These are phyloP conservation scores for Penicillium thymicola DNA, from an alignment of 2,329 filamentous ascomycete genomes.

Conservation along the genomic window DNA sequence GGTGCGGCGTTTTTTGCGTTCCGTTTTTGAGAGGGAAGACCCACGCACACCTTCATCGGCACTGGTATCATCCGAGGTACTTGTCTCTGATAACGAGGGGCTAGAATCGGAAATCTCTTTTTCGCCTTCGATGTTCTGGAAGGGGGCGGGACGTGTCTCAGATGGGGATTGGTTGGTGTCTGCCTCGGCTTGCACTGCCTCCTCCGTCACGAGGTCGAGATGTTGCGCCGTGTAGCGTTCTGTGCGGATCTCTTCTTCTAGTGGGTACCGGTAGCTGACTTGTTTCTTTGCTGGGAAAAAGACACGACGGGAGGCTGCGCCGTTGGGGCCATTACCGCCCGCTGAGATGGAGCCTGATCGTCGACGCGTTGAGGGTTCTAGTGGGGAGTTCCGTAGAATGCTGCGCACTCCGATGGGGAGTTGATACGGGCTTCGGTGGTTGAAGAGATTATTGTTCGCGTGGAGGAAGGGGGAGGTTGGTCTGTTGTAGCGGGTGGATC, in stretches of 20 bases:
- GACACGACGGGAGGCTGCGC: conserved; percentile 33
- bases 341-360: conserved; percentile 41
- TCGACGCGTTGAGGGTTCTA: conserved; percentile 32
- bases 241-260: conserved; percentile 60
- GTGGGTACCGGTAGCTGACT: conserved; percentile 54
- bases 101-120: conserved; percentile 27
- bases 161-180: conserved; percentile 3
- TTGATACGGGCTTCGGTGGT: conserved; percentile 36
- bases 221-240: conserved; percentile 55
- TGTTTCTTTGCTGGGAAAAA: conserved; percentile 57
- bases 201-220: conserved; percentile 48
- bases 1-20: conserved; percentile 40
- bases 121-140: conserved; percentile 14
- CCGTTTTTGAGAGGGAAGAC: conserved; percentile 13
- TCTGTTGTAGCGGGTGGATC: conserved; percentile 27
- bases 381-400: conserved; percentile 48
- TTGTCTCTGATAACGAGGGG: conserved; percentile 29
- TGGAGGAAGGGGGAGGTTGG: conserved; percentile 30
- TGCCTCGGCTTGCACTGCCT: conserved; percentile 13
- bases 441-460: conserved; percentile 15
- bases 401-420: conserved; percentile 45
- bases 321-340: conserved; percentile 27
- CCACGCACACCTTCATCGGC: conserved; percentile 9
- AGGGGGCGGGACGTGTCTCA: conserved; percentile 18
- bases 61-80: conserved; percentile 31